Evolutionary conservation across 176 grass and related monocot genomes (phyloP), one percentile per base, ranked within the genome.

Genomic region (Phragmites australis): DNA sequence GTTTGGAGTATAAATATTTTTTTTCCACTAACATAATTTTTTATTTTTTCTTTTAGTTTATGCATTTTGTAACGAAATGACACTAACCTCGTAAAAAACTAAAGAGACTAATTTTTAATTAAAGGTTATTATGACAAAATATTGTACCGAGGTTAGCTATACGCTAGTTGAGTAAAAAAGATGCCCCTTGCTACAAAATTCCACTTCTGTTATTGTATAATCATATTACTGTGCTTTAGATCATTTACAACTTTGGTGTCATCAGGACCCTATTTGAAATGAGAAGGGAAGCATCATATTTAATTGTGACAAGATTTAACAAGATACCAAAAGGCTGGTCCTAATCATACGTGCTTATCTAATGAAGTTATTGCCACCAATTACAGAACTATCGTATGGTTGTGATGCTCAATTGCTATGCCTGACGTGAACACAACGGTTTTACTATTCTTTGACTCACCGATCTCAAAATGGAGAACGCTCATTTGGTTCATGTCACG

Each of bases 381-480:
- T 79, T 68, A 47, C 27, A 79, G 45, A 61, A 63, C 75, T 34
- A 65, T 72, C 42, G n/a, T 45, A 53, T 65, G n/a, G 46, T 64
- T 41, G 23, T 29, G 18, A 1, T 32, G 61, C 52, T 77, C 34
- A 77, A 68, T 88, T 75, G 87, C 44, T 10, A 81, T 84, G 70
- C 82, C 79, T 84, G 54, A 89, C 59, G 87, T 70, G 39, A 75
- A 89, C 70, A 68, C 67, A 39, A 30, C 19, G 41, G 53, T 22
- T 69, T 68, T 52, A 61, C 40, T 68, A 74, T 39, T 79, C 43
- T 59, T 44, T 42, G 6, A 1, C 10, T 39, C 51, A 59, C 81
- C 76, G 69, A 89, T 82, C 37, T 62, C 77, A 25, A 44, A 75
- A 70, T 29, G 26, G 34, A 53, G 61, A 81, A 34, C 12, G 66